A percentile compares a stretch with the other conserved stretches of the same genome.
phyloP scores from a whole-genome alignment of 176 grass and related monocot genomes.

The Tuctoria greenei region DNA sequence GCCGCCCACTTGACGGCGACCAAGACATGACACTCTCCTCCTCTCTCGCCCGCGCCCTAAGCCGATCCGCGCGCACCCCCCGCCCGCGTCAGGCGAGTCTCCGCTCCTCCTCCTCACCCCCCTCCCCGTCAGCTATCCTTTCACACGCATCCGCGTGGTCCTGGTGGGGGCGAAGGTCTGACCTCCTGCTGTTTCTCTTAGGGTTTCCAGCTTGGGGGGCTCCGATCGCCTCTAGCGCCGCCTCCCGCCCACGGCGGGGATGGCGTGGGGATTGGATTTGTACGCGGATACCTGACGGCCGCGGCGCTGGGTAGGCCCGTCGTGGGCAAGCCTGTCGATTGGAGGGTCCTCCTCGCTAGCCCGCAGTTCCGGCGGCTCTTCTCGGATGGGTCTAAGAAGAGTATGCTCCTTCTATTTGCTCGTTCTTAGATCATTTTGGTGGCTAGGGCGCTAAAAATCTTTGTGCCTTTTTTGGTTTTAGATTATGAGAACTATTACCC shows the following conservation, averaged over 20 bases:
- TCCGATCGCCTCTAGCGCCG: constrained; percentile 24
- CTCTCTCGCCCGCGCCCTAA: constrained; percentile 61
- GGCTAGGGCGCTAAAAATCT: constrained; percentile 3
- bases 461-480: constrained; percentile 19
- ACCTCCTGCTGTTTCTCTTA: constrained; percentile 32
- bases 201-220: constrained; percentile 53
- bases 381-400: constrained; percentile 77
- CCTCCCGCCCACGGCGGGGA: constrained; percentile 29
- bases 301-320: constrained; percentile 45
- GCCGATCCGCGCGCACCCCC: constrained; percentile 61
- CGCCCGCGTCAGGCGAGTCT: constrained; percentile 44
- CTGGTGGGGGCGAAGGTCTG: constrained; percentile 18
- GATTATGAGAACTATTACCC: constrained; percentile 94
- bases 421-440: neutral
- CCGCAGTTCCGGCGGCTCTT: constrained; percentile 76
- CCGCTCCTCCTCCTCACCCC: neutral
- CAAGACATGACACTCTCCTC: constrained; percentile 66
- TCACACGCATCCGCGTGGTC: neutral
- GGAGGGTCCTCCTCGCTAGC: constrained; percentile 68
- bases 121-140: neutral
- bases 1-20: constrained; percentile 9
- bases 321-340: constrained; percentile 45
- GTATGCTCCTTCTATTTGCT: constrained; percentile 27
- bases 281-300: constrained; percentile 66
- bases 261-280: constrained; percentile 31